Evolutionary conservation across 2,329 filamentous ascomycete species (phyloP), one percentile per base, ranked within the genome.

Genomic region (Septoria petroselini): DNA sequence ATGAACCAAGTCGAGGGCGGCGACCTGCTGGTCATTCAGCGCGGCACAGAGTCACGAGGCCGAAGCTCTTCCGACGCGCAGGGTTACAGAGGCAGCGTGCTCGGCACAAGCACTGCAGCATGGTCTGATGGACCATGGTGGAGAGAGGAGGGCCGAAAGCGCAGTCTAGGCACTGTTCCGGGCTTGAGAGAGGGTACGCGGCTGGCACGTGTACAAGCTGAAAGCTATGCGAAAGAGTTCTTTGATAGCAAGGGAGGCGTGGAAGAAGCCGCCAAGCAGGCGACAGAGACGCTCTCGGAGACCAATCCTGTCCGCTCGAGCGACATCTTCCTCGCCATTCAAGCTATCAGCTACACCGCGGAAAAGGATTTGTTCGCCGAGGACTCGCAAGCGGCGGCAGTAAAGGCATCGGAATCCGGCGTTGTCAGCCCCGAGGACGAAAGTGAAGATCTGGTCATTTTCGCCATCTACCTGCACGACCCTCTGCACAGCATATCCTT

Each of bases 1-100:
- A 98, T 98, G 93, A 82, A 90, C n/a, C 93, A 98, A 73, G 93
- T 98, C 38, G 93, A 98, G 72, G 93, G 93, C 58, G 93, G 93
- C 48, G 93, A 97, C 64, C 78, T 98, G 14, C 79, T 97, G 46
- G 93, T 98, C 48, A 83, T 97, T 53, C 93, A 98, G 72, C 87
- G 91, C 30, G 93, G 93, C 15, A 86, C 89, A 54, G 93, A 97
- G 71, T 88, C 84, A 41, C 81, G 84, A 39, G 83, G 82, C 23
- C 83, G 65, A 17, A 56, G 55, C 31, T 78, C 79, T 34, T 82
- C 82, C 1, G 76, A 86, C 40, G 77, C 76, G 51, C 54, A 60
- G 40, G 77, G 77, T 31, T 79, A 78, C 62, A 71, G 74, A 19
- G 80, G 83, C 7, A 56, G 64, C 11, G 59, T 68, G 3, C 50